Evolutionary conservation across 305 asterid species (phyloP), one percentile per base, ranked within the genome.

Genomic region (Caryopteris hybrid): DNA sequence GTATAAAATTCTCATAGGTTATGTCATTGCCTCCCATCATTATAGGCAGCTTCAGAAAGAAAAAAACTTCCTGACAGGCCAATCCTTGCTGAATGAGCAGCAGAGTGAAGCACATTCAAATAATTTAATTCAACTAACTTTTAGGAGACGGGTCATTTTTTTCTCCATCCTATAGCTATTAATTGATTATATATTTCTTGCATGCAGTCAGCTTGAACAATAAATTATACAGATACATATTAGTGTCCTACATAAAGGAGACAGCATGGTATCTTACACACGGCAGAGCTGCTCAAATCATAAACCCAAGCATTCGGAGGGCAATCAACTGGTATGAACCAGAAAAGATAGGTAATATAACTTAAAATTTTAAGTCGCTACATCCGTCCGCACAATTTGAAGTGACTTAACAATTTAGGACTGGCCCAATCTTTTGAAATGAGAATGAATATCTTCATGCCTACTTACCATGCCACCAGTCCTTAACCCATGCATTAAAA

Each of bases 391-490:
- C 31, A 4, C 31, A 2, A 4, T 25, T 25, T 1, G 4, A 25
- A 25, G 31, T 25, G 31, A 25, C 31, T 25, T 25, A 25, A 25
- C 31, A 25, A 6, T 2, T 10, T 38, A 1, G 2, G 50, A 8
- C 20, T 13, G 21, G 50, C 50, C 50, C 50, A 43, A 43, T 4
- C 8, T 43, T 43, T n/a, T 13, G 20, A 43, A 43, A 43, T 43
- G 50, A 14, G 4, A n/a, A 43, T 43, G 50, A 43, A 11, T 43
- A 4, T 42, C 23, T 43, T 41, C 14, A 41, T 29, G 27, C 56
- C 56, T 31, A 54, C 56, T 53, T 36, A 55, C 46, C 64, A 67
- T 54, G 46, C 64, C 50, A 54, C 51, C 55, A 67, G 33, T 29
- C 64, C 55, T 53, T 66, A 66, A 67, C 38, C 34, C 60, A 66